Percentiles rank a stretch among this genome's conserved stretches.
phyloP scores from a whole-genome alignment of 176 grass and related monocot species.

The Ensete ventricosum region DNA sequence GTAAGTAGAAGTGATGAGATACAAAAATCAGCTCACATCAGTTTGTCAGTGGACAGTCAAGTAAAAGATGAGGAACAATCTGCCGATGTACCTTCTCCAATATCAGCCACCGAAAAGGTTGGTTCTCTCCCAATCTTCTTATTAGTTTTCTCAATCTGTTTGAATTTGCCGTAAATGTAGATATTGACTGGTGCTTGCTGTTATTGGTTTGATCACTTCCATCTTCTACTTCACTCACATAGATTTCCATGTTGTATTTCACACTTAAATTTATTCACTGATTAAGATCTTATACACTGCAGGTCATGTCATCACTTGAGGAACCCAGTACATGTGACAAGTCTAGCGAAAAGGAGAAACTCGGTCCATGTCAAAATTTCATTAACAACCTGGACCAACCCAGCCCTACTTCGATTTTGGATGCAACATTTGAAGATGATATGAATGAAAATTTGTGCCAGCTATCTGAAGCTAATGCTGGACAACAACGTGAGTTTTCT shows the following conservation, averaged over 20 bases:
- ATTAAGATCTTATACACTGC: slow-evolving; percentile 10
- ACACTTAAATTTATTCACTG: background rate
- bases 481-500: slow-evolving; percentile 40
- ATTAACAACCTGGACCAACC: slow-evolving; percentile 36
- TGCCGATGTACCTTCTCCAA: background rate
- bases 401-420: slow-evolving; percentile 74
- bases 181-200: background rate
- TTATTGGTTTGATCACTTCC: background rate
- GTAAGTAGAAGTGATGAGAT: slow-evolving; percentile 21
- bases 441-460: background rate
- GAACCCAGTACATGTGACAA: slow-evolving; percentile 23
- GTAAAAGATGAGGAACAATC: slow-evolving; percentile 1
- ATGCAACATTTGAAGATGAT: slow-evolving; percentile 36
- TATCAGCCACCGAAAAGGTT: slow-evolving; percentile 2
- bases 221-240: background rate
- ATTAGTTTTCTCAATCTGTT: background rate
- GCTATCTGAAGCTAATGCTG: slow-evolving; percentile 9
- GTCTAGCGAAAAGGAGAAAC: slow-evolving; percentile 36
- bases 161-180: background rate
- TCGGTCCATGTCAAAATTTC: background rate
- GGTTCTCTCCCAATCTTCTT: background rate
- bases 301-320: slow-evolving; percentile 40
- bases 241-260: slow-evolving; percentile 8
- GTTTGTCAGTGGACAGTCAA: background rate
- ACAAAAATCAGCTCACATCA: background rate